Evolutionary conservation across 257 asterid genomes (phyloP).

Genomic region (Solanum sparsipilum): DNA sequence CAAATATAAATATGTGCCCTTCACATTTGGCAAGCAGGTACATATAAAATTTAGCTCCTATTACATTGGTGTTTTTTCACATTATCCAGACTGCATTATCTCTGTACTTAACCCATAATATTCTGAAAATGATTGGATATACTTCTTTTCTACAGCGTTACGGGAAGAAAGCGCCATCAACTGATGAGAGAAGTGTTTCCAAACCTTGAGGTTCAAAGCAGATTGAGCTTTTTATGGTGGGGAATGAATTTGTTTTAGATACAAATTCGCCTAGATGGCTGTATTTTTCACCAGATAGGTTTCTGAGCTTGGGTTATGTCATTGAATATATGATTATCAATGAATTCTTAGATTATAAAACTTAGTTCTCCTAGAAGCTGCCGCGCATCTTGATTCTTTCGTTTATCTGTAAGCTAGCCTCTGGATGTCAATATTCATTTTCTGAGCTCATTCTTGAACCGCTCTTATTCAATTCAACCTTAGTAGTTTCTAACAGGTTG

Average conservation of each 20-base stretch:
- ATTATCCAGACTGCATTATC: background rate
- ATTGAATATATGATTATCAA: conserved; percentile 6
- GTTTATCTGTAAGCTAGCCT: background rate
- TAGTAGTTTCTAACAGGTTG: background rate
- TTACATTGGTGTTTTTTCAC: background rate
- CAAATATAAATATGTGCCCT: conserved; percentile 84
- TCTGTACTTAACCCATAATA: background rate
- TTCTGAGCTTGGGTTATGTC: conserved; percentile 9
- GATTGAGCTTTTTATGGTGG: conserved; percentile 18
- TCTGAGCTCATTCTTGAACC: background rate
- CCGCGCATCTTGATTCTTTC: background rate
- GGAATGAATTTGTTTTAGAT: conserved; percentile 15
- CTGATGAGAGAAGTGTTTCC: conserved; percentile 42
- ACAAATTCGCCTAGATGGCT: conserved; percentile 8
- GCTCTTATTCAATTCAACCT: background rate
- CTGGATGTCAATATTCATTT: background rate
- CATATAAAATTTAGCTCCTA: background rate
- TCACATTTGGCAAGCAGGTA: conserved; percentile 95
- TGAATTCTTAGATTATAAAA: conserved; percentile 1
- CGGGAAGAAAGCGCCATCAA: conserved; percentile 58
- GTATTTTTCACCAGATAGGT: conserved; percentile 1
- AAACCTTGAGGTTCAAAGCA: conserved; percentile 45
- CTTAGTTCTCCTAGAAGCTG: background rate
- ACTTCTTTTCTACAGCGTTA: conserved; percentile 54
- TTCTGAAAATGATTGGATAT: background rate